Evolutionary conservation across 2,329 filamentous ascomycete species (phyloP), one percentile per base, ranked within the genome.

Genomic region (Alternaria infectoria): DNA sequence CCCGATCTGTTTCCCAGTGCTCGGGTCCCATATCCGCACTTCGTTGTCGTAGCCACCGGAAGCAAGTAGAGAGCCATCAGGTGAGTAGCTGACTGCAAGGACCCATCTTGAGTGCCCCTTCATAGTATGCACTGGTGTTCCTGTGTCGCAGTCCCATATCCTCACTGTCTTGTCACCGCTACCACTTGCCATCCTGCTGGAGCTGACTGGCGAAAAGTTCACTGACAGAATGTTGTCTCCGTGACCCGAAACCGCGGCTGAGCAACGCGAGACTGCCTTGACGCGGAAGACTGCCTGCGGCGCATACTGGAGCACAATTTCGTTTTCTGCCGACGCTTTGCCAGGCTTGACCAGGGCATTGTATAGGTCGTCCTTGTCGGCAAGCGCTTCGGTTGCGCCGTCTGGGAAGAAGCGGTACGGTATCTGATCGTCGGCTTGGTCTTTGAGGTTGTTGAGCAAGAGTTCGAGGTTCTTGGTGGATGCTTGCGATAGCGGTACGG

Each of bases 251-350:
- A 98, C 96, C 57, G 90, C 90, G 64, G 94, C 92, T 7, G 94
- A 91, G 82, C 96, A 95, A 79, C 96, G 88, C 52, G 94, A 95
- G 45, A 97, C 93, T 11, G 93, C 91, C 73, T 96, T 93, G 23
- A 98, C 96, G 73, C 91, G 90, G 84, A 97, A 98, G 0, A 98
- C 91, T 21, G 95, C 93, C 80, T 99, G 95, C 0, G 96, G 95
- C 40, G 88, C 87, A 77, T 88, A 90, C 62, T 89, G 86, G 13
- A 91, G 85, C 44, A 86, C 84, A 25, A 91, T 83, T 32, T 86
- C 85, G 65, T 88, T 86, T 83, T 91, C 89, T 25, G 87, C 88
- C 3, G 77, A 81, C 10, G 75, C 78, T 59, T 80, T 81, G 13
- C 83, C 83, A n/a, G 76, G 69, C 60, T 79, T 79, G 3, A 81